Conservation (phyloP, 2,329 filamentous ascomycete species). For the Rutstroemia sydowiana region DNA sequence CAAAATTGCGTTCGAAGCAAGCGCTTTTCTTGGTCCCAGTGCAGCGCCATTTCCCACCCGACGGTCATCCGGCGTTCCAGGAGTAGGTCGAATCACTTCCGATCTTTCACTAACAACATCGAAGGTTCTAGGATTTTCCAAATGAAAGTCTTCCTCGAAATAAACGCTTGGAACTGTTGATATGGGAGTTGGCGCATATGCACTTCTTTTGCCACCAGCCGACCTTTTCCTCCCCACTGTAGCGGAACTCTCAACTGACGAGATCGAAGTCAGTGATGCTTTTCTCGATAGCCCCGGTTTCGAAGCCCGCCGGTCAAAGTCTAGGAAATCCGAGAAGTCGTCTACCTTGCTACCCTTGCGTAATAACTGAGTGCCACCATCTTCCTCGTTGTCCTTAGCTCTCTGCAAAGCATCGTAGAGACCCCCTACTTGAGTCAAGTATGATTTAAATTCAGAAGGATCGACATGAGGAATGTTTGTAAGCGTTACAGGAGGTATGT, state of each 20-base stretch:
- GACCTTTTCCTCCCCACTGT: conserved; percentile 39
- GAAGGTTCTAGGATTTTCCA: conserved; percentile 94
- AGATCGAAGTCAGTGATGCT: conserved; percentile 36
- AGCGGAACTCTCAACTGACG: conserved; percentile 24
- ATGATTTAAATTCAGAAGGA: conserved; percentile 70
- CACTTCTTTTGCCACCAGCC: conserved; percentile 48
- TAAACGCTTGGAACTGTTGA: conserved; percentile 91
- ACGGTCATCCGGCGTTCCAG: conserved; percentile 47
- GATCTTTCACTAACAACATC: conserved; percentile 94
- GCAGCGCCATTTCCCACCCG: conserved; percentile 49
- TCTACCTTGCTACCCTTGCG: conserved; percentile 32
- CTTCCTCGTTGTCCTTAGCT: conserved; percentile 70
- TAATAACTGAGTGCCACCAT: conserved; percentile 36
- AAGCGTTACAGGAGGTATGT: conserved; percentile 88
- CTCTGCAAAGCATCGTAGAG: conserved; percentile 85
- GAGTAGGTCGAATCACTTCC: conserved; percentile 68
- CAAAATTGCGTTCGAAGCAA: conserved; percentile 93
- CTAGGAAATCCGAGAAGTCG: conserved; percentile 34
- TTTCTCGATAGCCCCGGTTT: conserved; percentile 29
- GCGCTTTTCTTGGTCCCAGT: conserved; percentile 66
- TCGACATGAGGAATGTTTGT: conserved; percentile 84
- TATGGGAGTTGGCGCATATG: conserved; percentile 74
- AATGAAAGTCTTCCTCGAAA: conserved; percentile 88
- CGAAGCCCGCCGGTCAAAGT: conserved; percentile 20
- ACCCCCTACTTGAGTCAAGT: conserved; percentile 76